Evolutionary conservation across 345 rosid genomes (phyloP).

Genomic region (Cardiospermum halicacabum): DNA sequence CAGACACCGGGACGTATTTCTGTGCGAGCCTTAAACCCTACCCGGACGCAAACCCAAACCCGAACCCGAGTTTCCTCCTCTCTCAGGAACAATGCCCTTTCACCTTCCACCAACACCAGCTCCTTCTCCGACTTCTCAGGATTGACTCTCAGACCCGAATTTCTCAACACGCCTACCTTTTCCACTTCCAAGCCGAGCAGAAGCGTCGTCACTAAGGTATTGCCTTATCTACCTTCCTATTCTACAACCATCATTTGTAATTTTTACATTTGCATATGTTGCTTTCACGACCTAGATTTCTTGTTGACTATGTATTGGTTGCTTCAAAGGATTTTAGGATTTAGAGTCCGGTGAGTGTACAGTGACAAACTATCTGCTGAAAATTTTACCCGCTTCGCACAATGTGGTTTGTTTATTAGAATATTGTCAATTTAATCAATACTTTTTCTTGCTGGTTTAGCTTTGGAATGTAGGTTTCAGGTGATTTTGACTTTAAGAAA

Average conservation of each 20-base stretch:
- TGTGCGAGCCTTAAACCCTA: conserved; percentile 23
- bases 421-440: background rate
- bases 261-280: background rate
- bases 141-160: conserved; percentile 37
- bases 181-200: conserved; percentile 57
- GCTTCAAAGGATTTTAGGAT: background rate
- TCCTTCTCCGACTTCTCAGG: conserved; percentile 49
- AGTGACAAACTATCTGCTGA: too few species aligned
- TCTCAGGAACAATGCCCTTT: conserved; percentile 32
- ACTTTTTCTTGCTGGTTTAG: background rate
- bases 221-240: background rate
- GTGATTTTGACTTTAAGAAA: too few species aligned
- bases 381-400: too few species aligned
- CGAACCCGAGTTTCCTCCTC: conserved; percentile 20
- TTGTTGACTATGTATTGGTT: background rate
- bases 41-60: conserved; percentile 15
- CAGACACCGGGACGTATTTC: conserved; percentile 26
- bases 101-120: conserved; percentile 45
- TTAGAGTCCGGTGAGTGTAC: background rate
- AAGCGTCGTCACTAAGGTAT: conserved; percentile 68
- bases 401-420: background rate
- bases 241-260: background rate
- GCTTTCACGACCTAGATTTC: background rate
- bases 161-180: conserved; percentile 42
- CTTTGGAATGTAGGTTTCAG: too few species aligned